phyloP scores from a whole-genome alignment of 2,329 filamentous ascomycete genomes.

The Ophiostoma sp. region DNA sequence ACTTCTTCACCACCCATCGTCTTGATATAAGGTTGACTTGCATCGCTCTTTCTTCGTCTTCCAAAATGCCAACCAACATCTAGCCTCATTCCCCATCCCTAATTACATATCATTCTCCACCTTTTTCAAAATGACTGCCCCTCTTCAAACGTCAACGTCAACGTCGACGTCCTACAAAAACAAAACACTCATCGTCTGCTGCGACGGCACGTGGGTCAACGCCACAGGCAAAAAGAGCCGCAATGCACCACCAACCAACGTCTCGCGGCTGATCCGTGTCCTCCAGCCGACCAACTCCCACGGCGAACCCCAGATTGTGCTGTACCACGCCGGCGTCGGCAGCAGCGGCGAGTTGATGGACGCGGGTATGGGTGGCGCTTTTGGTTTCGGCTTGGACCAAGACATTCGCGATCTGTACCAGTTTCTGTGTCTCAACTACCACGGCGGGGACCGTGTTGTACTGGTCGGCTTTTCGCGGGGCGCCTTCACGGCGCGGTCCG shows the following conservation, averaged over 20 bases:
- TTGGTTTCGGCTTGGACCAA: slow-evolving; percentile 39
- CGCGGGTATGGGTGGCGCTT: slow-evolving; percentile 36
- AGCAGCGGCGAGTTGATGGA: slow-evolving; percentile 36
- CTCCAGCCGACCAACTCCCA: slow-evolving; percentile 23
- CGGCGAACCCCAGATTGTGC: slow-evolving; percentile 35
- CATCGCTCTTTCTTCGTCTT: neutral
- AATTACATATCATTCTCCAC: no score
- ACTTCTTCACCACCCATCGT: no score
- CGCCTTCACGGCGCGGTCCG: slow-evolving; percentile 44
- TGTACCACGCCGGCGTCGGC: slow-evolving; percentile 39
- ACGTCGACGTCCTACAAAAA: no score
- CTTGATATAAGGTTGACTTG: neutral
- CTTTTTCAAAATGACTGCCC: no score
- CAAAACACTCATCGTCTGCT: slow-evolving; percentile 38
- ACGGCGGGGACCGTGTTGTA: slow-evolving; percentile 40
- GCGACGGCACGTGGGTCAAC: slow-evolving; percentile 41
- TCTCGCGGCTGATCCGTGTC: slow-evolving; percentile 27
- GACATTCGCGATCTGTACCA: slow-evolving; percentile 42
- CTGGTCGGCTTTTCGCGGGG: slow-evolving; percentile 44
- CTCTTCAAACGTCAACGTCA: no score
- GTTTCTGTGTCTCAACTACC: slow-evolving; percentile 43
- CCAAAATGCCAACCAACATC: neutral
- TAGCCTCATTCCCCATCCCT: no score
- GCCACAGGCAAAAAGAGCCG: slow-evolving; percentile 34
- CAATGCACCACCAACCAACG: slow-evolving; percentile 24